Conservation (phyloP, 495 filamentous ascomycete genomes). For the Beverwykella pulmonaria region DNA sequence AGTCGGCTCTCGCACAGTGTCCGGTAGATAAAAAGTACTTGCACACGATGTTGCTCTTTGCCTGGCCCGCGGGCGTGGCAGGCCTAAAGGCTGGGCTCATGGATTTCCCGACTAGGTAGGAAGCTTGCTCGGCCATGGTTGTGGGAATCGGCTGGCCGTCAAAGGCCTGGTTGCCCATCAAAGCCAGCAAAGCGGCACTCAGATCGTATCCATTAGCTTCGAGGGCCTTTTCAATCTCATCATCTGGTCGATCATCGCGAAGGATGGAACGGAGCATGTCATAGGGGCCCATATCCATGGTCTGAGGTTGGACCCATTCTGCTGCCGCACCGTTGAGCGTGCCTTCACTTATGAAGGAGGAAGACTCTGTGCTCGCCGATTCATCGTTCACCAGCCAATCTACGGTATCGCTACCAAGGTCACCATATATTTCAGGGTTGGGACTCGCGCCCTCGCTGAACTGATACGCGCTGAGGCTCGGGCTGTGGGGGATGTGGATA, state of each 20-base stretch:
- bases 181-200: conserved; percentile 79
- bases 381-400: conserved; percentile 97
- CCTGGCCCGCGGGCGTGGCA: conserved; percentile 69
- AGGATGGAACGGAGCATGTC: conserved; percentile 97
- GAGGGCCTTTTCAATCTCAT: conserved; percentile 88
- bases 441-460: conserved; percentile 75
- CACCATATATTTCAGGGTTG: conserved; percentile 82
- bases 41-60: conserved; percentile 79
- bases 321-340: conserved; percentile 75
- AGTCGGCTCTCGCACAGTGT: conserved; percentile 90
- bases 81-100: conserved; percentile 77
- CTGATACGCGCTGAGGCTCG: conserved; percentile 90
- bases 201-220: conserved; percentile 91
- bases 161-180: conserved; percentile 66
- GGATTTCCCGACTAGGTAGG: conserved; percentile 85
- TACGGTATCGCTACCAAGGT: conserved; percentile 89
- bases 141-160: conserved; percentile 29
- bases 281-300: conserved; percentile 92
- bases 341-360: conserved; percentile 63
- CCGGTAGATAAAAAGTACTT: conserved; percentile 94
- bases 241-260: conserved; percentile 83
- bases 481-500: conserved; percentile 93
- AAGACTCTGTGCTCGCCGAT: conserved; percentile 65
- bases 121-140: conserved; percentile 32
- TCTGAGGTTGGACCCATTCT: conserved; percentile 75